These are phyloP conservation scores for Antitrichia curtipendula DNA, from an alignment of 225 moss, liverwort and hornwort genomes.

Conservation along the genomic window DNA sequence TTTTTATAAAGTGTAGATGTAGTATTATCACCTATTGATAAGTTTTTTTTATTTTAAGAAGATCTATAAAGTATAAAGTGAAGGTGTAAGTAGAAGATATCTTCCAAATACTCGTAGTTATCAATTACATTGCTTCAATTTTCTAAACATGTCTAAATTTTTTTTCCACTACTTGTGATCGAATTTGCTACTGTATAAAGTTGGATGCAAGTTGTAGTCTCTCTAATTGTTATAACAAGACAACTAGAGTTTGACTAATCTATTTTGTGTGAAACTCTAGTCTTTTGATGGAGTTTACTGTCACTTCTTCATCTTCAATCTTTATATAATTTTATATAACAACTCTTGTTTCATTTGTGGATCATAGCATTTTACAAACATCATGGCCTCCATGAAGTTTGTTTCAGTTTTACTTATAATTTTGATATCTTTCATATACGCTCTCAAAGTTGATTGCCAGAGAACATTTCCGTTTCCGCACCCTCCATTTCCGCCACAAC, in stretches of 20 bases:
- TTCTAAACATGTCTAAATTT: not conserved
- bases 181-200: not conserved
- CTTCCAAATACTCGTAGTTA: not conserved
- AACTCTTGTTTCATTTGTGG: fast-evolving
- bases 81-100: not conserved
- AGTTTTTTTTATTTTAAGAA: not conserved
- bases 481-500: not conserved
- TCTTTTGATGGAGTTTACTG: not conserved
- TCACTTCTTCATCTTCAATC: not conserved
- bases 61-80: not conserved
- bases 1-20: not conserved
- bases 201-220: not conserved
- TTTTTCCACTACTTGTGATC: not conserved
- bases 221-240: not conserved
- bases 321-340: not conserved
- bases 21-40: not conserved
- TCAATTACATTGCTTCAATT: not conserved
- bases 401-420: not conserved
- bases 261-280: not conserved
- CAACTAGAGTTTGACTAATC: not conserved
- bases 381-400: not conserved
- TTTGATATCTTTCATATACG: fast-evolving
- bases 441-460: not conserved
- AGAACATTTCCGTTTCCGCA: not conserved
- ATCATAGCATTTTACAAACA: not conserved